phyloP scores from a whole-genome alignment of 148 eudicot species.

The Pharnaceum exiguum region DNA sequence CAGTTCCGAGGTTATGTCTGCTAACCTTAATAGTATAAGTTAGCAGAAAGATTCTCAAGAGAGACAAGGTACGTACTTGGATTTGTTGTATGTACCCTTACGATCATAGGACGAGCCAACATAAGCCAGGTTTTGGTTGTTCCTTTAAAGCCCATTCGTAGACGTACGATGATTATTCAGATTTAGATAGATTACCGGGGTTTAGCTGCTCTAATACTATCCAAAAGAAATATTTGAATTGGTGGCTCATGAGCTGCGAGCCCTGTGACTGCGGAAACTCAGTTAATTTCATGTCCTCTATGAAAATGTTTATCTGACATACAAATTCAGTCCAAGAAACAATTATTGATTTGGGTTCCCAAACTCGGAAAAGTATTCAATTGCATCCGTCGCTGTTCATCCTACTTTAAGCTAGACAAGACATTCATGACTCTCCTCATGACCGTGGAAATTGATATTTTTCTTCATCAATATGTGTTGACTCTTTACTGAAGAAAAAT shows the following conservation, averaged over 20 bases:
- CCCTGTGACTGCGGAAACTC: background rate
- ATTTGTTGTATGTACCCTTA: background rate
- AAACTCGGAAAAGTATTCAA: constrained; percentile 5
- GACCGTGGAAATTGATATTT: background rate
- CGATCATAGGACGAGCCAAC: background rate
- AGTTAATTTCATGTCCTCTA: background rate
- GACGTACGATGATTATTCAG: too few species aligned
- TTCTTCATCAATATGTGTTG: too few species aligned
- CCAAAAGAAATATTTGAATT: too few species aligned
- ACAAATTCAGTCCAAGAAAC: constrained; percentile 2
- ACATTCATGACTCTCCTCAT: constrained; percentile 1
- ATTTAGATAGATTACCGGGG: background rate
- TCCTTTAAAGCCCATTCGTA: too few species aligned
- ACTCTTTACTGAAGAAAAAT: too few species aligned
- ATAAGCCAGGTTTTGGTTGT: background rate
- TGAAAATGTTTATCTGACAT: background rate
- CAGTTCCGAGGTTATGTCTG: background rate
- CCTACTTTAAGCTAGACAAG: constrained; percentile 4
- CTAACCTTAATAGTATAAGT: background rate
- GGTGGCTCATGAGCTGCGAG: too few species aligned
- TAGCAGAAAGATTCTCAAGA: background rate
- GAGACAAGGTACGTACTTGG: background rate
- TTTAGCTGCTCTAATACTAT: too few species aligned
- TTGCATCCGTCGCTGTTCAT: constrained; percentile 9
- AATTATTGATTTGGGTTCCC: constrained; percentile 11